These are phyloP conservation scores for Yamadazyma diospyri DNA, from an alignment of 1,139 yeast species.

Conservation along the genomic window DNA sequence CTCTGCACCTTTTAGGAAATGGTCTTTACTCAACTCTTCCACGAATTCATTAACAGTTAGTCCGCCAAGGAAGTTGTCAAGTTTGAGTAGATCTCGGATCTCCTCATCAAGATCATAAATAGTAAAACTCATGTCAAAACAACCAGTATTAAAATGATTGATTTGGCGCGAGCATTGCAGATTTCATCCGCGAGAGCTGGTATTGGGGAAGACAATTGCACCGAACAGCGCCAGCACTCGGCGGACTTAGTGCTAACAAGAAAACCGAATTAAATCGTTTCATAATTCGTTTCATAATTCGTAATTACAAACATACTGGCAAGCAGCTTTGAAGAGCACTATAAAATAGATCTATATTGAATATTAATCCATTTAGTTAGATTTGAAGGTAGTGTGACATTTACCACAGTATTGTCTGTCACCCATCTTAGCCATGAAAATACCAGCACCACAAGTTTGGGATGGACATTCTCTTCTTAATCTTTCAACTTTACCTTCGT, in stretches of 20 bases:
- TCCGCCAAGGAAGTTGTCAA: constrained; percentile 72
- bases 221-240: neutral
- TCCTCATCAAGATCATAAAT: constrained; percentile 64
- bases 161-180: constrained; percentile 1
- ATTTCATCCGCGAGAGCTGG: neutral
- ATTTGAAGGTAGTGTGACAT: constrained; percentile 93
- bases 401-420: constrained; percentile 99
- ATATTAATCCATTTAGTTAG: constrained; percentile 29
- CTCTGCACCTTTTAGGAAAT: constrained; percentile 52
- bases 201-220: no score
- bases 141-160: neutral
- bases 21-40: constrained; percentile 76
- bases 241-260: neutral
- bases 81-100: constrained; percentile 60
- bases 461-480: constrained; percentile 98
- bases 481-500: constrained; percentile 97
- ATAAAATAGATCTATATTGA: constrained; percentile 2
- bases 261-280: no score
- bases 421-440: constrained; percentile 99
- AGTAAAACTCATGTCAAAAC: constrained; percentile 36
- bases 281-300: no score
- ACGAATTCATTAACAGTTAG: constrained; percentile 75
- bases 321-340: no score
- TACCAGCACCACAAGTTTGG: constrained; percentile 96
- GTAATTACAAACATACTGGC: no score